phyloP scores from a whole-genome alignment of 257 asterid species.

The Jacaranda copaia region DNA sequence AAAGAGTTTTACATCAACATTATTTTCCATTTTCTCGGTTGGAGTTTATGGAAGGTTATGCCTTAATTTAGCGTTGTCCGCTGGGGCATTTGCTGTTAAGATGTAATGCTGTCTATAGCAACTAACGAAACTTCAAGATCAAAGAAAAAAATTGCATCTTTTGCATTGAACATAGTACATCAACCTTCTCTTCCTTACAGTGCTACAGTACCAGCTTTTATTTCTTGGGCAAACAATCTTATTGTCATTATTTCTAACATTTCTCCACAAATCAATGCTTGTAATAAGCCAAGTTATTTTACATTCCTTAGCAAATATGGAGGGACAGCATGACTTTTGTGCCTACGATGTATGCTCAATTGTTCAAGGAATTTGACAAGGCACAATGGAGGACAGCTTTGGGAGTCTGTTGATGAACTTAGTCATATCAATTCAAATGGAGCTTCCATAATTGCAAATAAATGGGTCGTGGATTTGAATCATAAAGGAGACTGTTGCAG shows the following conservation, averaged over 20 bases:
- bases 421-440: not conserved
- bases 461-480: no score
- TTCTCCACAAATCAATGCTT: constrained; percentile 13
- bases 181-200: not conserved
- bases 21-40: no score
- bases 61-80: no score
- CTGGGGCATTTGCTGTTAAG: not conserved
- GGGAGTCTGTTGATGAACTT: not conserved
- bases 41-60: no score
- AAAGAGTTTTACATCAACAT: no score
- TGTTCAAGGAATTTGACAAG: constrained; percentile 16
- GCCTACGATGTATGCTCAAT: constrained; percentile 7
- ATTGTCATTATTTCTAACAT: not conserved
- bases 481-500: no score
- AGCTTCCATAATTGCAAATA: no score
- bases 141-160: not conserved
- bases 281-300: constrained; percentile 17
- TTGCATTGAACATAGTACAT: not conserved
- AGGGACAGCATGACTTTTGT: not conserved
- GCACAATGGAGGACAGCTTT: not conserved
- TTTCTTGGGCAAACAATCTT: not conserved
- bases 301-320: constrained; percentile 22
- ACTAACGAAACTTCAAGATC: not conserved
- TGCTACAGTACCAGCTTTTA: not conserved
- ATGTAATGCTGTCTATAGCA: not conserved